Percentiles rank a stretch among this genome's conserved stretches.
These are phyloP conservation scores for Kwoniella heveanensis DNA, from an alignment of 768 basidiomycete genomes.

Conservation along the genomic window DNA sequence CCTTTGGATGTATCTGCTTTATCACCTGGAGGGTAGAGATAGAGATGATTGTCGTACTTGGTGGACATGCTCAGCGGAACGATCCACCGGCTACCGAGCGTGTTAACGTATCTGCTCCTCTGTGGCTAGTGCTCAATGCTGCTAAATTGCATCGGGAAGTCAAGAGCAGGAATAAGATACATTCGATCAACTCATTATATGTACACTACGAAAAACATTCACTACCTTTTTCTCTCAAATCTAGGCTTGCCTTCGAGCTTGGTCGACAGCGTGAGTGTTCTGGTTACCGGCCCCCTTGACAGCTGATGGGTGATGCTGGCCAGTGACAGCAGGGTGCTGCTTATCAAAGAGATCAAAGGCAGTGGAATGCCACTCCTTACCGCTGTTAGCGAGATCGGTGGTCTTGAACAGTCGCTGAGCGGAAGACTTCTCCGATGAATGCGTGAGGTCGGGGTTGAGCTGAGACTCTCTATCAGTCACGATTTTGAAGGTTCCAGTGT, in stretches of 20 bases:
- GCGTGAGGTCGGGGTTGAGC: slow-evolving; percentile 66
- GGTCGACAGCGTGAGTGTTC: slow-evolving; percentile 18
- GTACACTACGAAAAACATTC: too few relatives aligned
- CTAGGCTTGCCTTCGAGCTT: too few relatives aligned
- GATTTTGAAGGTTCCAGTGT: slow-evolving; percentile 71
- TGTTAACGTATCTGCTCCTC: too few relatives aligned
- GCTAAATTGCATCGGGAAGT: too few relatives aligned
- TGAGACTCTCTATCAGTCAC: slow-evolving; percentile 67
- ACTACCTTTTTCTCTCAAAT: too few relatives aligned
- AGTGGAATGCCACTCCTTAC: slow-evolving; percentile 62
- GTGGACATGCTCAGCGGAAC: too few relatives aligned
- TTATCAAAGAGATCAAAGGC: slow-evolving; percentile 55
- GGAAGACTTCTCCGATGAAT: slow-evolving; percentile 67
- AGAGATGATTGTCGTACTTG: too few relatives aligned
- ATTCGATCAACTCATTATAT: too few relatives aligned
- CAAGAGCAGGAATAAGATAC: too few relatives aligned
- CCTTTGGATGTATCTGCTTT: too few relatives aligned
- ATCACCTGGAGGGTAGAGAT: too few relatives aligned
- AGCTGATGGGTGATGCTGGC: slow-evolving; percentile 44
- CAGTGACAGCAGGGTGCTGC: slow-evolving; percentile 53
- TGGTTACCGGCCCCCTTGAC: slow-evolving; percentile 30
- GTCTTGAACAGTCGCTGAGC: slow-evolving; percentile 63
- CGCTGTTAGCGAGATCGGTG: slow-evolving; percentile 59
- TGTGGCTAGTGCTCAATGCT: not conserved
- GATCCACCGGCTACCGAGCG: too few relatives aligned